Evolutionary conservation across 805 yeast species (phyloP), one percentile per base, ranked within the genome.

Genomic region (Kuraishia molischiana): DNA sequence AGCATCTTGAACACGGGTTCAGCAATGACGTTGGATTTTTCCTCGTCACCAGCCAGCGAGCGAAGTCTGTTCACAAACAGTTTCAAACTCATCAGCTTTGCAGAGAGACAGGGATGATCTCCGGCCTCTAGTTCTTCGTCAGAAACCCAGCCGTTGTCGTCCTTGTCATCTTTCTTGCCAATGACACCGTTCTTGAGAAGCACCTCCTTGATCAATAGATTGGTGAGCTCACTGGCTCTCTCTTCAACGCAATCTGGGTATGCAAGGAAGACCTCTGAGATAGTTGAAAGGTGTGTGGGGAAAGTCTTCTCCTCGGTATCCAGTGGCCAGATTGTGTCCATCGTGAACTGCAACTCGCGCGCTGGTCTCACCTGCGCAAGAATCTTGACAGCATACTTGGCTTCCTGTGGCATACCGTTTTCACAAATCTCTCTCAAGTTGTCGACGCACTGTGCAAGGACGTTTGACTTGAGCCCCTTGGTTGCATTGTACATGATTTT

Each of bases 1-100:
- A 86, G 63, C 20, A 86, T 58, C 47, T 80, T 83, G 43, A 85
- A 56, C 0, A 83, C 77, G 13, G 86, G 85, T 39, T 68, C 72
- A 0, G 81, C 74, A 31, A 69, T 58, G 11, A 66, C 63, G 3
- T 47, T 58, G 2, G 68, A 56, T 2, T 68, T 53, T 9, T 62
- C 58, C 9, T 56, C 61, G 3, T 64, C 67, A 2, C 56, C 50
- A 1, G 59, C 58, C 2, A 48, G 52, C 1, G 67, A 56, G 36
- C 66, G 65, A 20, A 85, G 50, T 54, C 84, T 69, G 49, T 80
- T 80, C 2, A 77, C 70, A 33, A 85, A 67, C 1, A 79, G 52
- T 39, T 72, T 64, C 35, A 85, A 50, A 0, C 83, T 67, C 22
- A 57, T 41, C 1, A 61, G 28, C 35, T 57, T 57, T 1, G 59